phyloP scores from a whole-genome alignment of 1,139 yeast genomes.

The Taphrina communis region DNA sequence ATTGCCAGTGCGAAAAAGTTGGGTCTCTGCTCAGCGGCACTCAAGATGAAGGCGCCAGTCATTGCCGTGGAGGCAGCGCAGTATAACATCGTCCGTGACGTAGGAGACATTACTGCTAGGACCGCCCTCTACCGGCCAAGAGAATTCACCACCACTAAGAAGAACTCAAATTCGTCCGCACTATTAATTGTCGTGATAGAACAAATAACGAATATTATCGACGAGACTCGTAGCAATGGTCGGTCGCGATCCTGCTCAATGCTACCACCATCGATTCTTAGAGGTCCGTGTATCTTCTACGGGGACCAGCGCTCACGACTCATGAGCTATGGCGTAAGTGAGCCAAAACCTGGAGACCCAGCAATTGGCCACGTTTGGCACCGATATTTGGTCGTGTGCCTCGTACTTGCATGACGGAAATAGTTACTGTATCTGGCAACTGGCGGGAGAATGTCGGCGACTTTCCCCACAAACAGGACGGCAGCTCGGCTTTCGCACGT shows the following conservation, averaged over 20 bases:
- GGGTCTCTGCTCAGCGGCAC: slow-evolving; percentile 54
- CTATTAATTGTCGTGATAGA: too few species aligned
- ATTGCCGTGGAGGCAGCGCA: slow-evolving; percentile 47
- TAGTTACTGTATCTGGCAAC: too few species aligned
- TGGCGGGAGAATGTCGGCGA: not conserved
- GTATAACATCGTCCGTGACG: slow-evolving; percentile 21
- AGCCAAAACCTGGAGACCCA: not conserved
- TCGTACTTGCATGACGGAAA: not conserved
- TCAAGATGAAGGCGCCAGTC: slow-evolving; percentile 50
- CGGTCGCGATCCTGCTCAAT: too few species aligned
- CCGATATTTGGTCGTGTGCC: not conserved
- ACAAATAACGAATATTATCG: not conserved
- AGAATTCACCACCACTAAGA: too few species aligned
- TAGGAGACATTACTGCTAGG: slow-evolving; percentile 5
- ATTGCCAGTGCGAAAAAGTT: slow-evolving; percentile 57
- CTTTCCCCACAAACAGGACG: slow-evolving; percentile 13
- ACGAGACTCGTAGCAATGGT: not conserved
- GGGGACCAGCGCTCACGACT: too few species aligned
- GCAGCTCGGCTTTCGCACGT: slow-evolving; percentile 8
- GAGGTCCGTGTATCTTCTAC: too few species aligned
- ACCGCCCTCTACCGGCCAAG: not conserved
- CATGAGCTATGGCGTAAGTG: slow-evolving; percentile 2
- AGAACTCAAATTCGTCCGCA: too few species aligned
- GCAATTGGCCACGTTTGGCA: slow-evolving; percentile 10
- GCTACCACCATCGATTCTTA: too few species aligned